These are phyloP conservation scores for Boletus coccyginus DNA, from an alignment of 768 basidiomycete genomes.

Conservation along the genomic window DNA sequence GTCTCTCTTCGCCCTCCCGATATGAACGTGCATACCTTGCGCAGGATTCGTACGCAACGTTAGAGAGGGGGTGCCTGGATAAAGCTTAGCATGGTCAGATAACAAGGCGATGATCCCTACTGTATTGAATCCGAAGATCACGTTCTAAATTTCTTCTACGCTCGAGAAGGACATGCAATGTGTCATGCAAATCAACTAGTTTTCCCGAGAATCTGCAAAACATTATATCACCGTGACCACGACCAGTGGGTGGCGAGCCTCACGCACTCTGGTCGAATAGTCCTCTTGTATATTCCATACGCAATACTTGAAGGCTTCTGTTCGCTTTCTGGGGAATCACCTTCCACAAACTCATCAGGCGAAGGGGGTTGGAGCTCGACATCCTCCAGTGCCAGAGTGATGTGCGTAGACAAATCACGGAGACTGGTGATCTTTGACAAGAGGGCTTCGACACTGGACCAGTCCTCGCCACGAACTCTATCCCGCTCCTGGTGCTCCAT, in stretches of 20 bases:
- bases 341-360: conserved; percentile 24
- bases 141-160: conserved; percentile 53
- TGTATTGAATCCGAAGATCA: conserved; percentile 49
- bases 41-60: conserved; percentile 66
- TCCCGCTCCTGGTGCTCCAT: conserved; percentile 42
- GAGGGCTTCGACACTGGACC: conserved; percentile 55
- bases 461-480: conserved; percentile 35
- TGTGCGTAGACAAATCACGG: conserved; percentile 50
- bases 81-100: conserved; percentile 7
- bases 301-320: conserved; percentile 20
- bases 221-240: background rate
- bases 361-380: conserved; percentile 20
- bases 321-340: conserved; percentile 12
- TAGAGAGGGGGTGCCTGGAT: conserved; percentile 65
- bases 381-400: conserved; percentile 47
- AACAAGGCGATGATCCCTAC: conserved; percentile 34
- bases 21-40: conserved; percentile 75
- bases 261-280: conserved; percentile 64
- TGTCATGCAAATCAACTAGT: conserved; percentile 47
- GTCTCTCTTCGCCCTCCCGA: conserved; percentile 64
- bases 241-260: background rate
- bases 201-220: conserved; percentile 56
- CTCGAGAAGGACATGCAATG: conserved; percentile 42
- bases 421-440: conserved; percentile 53
- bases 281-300: conserved; percentile 43